Evolutionary conservation across 805 yeast species (phyloP).

Genomic region (Suhomyces prunicola): DNA sequence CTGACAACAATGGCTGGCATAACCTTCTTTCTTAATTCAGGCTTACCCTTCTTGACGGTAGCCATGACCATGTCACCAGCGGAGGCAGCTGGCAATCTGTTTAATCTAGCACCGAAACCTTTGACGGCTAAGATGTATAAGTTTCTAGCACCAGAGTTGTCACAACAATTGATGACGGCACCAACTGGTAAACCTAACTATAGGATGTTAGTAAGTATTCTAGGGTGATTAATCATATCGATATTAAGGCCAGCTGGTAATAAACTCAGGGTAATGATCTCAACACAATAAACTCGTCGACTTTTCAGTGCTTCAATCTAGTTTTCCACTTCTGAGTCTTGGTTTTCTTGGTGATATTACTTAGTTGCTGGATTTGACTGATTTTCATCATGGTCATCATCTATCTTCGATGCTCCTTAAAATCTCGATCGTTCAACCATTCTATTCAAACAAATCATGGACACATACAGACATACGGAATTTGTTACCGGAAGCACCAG

Average conservation of each 20-base stretch:
- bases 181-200: constrained; percentile 99
- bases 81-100: constrained; percentile 99
- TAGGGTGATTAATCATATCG: neutral
- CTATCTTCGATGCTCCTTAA: neutral
- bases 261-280: neutral
- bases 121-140: constrained; percentile 97
- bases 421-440: neutral
- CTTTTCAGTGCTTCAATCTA: neutral
- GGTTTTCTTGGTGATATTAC: neutral
- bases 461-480: constrained; percentile 97
- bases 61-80: constrained; percentile 99
- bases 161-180: constrained; percentile 99
- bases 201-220: constrained; percentile 25
- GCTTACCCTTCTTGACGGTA: constrained; percentile 99
- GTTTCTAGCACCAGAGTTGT: constrained; percentile 99
- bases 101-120: constrained; percentile 99
- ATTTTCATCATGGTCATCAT: neutral
- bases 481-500: constrained; percentile 99
- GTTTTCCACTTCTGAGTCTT: neutral
- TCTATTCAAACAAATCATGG: constrained; percentile 1
- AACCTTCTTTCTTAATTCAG: constrained; percentile 99
- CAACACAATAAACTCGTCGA: neutral
- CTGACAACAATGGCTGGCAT: constrained; percentile 99
- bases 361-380: neutral
- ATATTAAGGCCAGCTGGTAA: neutral